phyloP scores from a whole-genome alignment of 2,329 filamentous ascomycete genomes.

The Trichoderma breve region DNA sequence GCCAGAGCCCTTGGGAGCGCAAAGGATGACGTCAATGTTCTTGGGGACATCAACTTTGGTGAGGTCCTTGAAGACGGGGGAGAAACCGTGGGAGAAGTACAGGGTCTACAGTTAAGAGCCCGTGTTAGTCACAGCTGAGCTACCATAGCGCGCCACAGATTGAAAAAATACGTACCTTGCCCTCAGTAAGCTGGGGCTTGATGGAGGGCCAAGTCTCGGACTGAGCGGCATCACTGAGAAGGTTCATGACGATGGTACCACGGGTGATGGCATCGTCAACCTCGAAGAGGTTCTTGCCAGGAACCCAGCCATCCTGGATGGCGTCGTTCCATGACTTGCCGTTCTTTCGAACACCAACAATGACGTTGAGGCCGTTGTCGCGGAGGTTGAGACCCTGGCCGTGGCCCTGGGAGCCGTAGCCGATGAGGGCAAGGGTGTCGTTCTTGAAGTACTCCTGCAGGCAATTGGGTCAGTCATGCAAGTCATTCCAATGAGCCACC shows the following conservation, averaged over 20 bases:
- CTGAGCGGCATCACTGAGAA: slow-evolving; percentile 96
- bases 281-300: slow-evolving; percentile 98
- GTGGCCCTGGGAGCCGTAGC: slow-evolving; percentile 97
- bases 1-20: slow-evolving; percentile 97
- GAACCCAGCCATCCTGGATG: slow-evolving; percentile 93
- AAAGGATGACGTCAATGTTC: slow-evolving; percentile 98
- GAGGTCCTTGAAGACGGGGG: slow-evolving; percentile 98
- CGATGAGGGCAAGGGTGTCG: slow-evolving; percentile 97
- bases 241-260: slow-evolving; percentile 98
- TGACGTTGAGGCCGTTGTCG: slow-evolving; percentile 99
- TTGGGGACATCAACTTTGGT: slow-evolving; percentile 97
- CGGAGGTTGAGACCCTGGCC: slow-evolving; percentile 99
- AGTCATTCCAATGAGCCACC: neutral
- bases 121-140: slow-evolving; percentile 25
- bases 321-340: slow-evolving; percentile 99
- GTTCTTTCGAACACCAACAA: slow-evolving; percentile 97
- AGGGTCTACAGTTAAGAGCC: slow-evolving; percentile 64
- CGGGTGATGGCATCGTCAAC: slow-evolving; percentile 92
- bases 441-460: slow-evolving; percentile 99
- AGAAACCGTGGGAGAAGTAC: slow-evolving; percentile 99
- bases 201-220: slow-evolving; percentile 97
- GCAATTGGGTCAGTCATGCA: slow-evolving; percentile 16
- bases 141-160: neutral
- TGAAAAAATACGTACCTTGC: slow-evolving; percentile 68
- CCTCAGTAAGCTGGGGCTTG: slow-evolving; percentile 97